These are phyloP conservation scores for Calocybe indica DNA, from an alignment of 768 basidiomycete genomes.

Conservation along the genomic window DNA sequence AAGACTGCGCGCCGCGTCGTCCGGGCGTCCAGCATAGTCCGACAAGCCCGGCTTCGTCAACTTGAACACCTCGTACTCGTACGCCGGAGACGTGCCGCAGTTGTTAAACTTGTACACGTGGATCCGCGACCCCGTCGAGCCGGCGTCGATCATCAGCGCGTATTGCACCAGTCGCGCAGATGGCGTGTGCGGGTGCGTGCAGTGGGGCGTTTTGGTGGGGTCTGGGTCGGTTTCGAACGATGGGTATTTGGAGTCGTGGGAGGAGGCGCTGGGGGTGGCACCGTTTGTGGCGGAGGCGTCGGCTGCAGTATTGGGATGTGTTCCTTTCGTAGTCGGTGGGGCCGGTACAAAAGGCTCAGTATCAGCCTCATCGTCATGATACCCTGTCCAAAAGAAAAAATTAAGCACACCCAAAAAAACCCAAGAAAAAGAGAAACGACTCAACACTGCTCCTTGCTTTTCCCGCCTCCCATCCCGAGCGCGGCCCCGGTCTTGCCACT, in stretches of 20 bases:
- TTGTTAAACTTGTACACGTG: slow-evolving; percentile 99
- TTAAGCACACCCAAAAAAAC: neutral
- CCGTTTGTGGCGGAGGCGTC: slow-evolving; percentile 6
- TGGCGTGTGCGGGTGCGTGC: slow-evolving; percentile 47
- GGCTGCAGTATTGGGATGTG: slow-evolving; percentile 6
- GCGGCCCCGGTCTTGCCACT: slow-evolving; percentile 15
- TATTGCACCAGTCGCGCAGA: slow-evolving; percentile 71
- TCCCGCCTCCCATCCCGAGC: slow-evolving; percentile 8
- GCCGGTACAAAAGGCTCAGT: neutral
- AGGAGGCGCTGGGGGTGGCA: slow-evolving; percentile 6
- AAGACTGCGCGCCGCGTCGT: slow-evolving; percentile 71
- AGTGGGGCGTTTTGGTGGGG: slow-evolving; percentile 66
- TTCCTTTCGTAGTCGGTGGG: neutral
- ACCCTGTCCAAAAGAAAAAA: neutral
- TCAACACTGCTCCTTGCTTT: neutral
- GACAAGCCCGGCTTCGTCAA: slow-evolving; percentile 80
- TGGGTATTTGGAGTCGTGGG: slow-evolving; percentile 27
- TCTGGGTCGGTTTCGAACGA: slow-evolving; percentile 74
- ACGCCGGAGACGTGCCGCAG: slow-evolving; percentile 66
- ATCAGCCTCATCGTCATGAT: neutral
- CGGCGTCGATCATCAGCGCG: slow-evolving; percentile 97
- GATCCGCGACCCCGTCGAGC: slow-evolving; percentile 94
- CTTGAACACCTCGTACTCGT: slow-evolving; percentile 93
- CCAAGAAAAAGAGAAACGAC: neutral
- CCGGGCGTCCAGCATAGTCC: slow-evolving; percentile 47